phyloP scores from a whole-genome alignment of 768 basidiomycete species.

The Pleurotus citrinopileatus region DNA sequence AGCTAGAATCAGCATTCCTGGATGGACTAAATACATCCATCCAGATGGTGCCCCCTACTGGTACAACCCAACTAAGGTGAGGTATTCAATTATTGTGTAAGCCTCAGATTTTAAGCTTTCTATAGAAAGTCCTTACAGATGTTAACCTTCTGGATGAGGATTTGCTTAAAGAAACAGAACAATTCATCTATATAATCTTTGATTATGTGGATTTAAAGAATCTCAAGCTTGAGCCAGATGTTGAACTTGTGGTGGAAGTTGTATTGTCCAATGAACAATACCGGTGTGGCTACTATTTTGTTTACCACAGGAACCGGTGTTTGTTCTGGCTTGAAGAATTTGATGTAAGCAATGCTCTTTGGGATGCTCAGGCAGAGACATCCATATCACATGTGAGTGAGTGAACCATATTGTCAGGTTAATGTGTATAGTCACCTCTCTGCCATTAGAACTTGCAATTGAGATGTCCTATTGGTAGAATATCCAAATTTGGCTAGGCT shows the following conservation, averaged over 20 bases:
- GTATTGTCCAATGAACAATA: slow-evolving; percentile 16
- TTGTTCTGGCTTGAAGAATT: slow-evolving; percentile 44
- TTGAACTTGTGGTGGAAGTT: slow-evolving; percentile 40
- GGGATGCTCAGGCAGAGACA: slow-evolving; percentile 23
- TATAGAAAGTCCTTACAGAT: slow-evolving; percentile 22
- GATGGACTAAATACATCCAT: slow-evolving; percentile 7
- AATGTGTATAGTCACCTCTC: not conserved
- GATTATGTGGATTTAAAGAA: slow-evolving; percentile 17
- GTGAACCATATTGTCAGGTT: slow-evolving; percentile 5
- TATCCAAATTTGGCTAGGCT: not conserved
- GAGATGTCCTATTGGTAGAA: slow-evolving; percentile 34
- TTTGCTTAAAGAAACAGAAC: slow-evolving; percentile 11
- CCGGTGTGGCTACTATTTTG: slow-evolving; percentile 43
- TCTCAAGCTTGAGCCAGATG: slow-evolving; percentile 17
- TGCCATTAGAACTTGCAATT: slow-evolving; percentile 27
- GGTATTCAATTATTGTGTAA: not conserved
- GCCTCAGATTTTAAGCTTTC: not conserved
- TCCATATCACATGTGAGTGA: slow-evolving; percentile 26
- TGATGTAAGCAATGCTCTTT: slow-evolving; percentile 16
- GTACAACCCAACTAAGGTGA: not conserved
- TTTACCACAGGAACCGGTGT: slow-evolving; percentile 27
- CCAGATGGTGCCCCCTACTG: slow-evolving; percentile 6
- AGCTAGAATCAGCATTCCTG: not conserved
- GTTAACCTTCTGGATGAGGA: slow-evolving; percentile 21
- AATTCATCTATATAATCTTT: slow-evolving; percentile 15